Evolutionary conservation across 2,329 filamentous ascomycete genomes (phyloP).

Genomic region (Diatrype stigma): DNA sequence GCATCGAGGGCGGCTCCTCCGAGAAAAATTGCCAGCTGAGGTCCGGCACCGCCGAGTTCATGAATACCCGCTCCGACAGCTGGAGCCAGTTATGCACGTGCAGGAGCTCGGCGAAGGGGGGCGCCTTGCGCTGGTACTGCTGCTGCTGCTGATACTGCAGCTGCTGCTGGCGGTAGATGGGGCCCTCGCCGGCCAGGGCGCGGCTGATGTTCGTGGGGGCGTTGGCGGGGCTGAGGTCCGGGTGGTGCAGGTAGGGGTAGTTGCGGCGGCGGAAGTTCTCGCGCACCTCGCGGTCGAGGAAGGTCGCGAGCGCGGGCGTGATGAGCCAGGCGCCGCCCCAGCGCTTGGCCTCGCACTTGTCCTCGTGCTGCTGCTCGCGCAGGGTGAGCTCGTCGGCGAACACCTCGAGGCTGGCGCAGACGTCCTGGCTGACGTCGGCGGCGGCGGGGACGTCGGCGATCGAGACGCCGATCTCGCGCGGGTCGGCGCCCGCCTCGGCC

Average conservation of each 20-base stretch:
- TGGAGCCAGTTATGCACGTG: constrained; percentile 55
- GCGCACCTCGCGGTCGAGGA: constrained; percentile 11
- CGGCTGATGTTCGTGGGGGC: too few relatives aligned
- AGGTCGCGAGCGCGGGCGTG: constrained; percentile 32
- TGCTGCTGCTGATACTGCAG: constrained; percentile 13
- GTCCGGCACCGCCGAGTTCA: constrained; percentile 62
- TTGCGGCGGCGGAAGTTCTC: too few relatives aligned
- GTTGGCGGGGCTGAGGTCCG: too few relatives aligned
- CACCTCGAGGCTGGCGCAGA: constrained; percentile 61
- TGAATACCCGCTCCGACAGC: constrained; percentile 66
- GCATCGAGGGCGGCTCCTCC: constrained; percentile 64
- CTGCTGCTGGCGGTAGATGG: constrained; percentile 13
- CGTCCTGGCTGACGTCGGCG: constrained; percentile 63
- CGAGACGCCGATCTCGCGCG: constrained; percentile 30
- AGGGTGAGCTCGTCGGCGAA: constrained; percentile 63
- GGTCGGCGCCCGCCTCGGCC: constrained; percentile 10
- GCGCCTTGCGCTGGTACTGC: constrained; percentile 21
- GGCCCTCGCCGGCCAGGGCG: constrained; percentile 13
- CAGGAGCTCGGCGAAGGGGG: constrained; percentile 55
- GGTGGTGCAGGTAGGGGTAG: too few relatives aligned
- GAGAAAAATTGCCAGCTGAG: constrained; percentile 65
- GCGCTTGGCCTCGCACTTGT: constrained; percentile 51
- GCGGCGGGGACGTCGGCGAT: constrained; percentile 63
- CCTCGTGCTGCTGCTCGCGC: constrained; percentile 61
- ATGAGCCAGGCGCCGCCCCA: constrained; percentile 68